A percentile compares a stretch with the other conserved stretches of the same genome.
Evolutionary conservation across 2,329 filamentous ascomycete genomes (phyloP).

Genomic region (Paecilomyces niveus): DNA sequence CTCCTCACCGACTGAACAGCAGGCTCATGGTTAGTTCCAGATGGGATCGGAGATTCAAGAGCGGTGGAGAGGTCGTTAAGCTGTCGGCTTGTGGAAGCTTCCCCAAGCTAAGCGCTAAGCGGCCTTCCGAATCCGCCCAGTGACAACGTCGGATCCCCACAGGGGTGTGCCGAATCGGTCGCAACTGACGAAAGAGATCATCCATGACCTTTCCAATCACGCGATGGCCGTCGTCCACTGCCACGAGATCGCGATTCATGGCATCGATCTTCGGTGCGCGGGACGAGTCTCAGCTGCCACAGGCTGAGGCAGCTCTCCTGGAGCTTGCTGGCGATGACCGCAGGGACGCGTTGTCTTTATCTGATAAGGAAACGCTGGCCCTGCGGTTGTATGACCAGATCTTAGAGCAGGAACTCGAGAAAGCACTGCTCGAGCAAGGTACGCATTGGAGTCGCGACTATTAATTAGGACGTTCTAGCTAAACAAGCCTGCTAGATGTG

Average conservation of each 20-base stretch:
- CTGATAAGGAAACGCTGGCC: slow-evolving; percentile 58
- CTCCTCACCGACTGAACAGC: slow-evolving; percentile 26
- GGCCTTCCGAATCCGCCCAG: slow-evolving; percentile 9
- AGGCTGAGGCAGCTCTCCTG: slow-evolving; percentile 27
- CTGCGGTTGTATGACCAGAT: slow-evolving; percentile 65
- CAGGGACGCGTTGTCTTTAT: slow-evolving; percentile 50
- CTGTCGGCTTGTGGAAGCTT: neutral
- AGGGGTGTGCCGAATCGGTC: neutral
- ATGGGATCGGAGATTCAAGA: neutral
- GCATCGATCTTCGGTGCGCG: slow-evolving; percentile 21
- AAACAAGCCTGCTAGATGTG: slow-evolving; percentile 16
- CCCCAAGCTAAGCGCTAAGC: neutral
- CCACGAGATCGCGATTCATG: slow-evolving; percentile 20
- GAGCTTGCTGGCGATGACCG: slow-evolving; percentile 38
- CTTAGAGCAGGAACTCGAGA: slow-evolving; percentile 64
- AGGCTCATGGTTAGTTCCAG: slow-evolving; percentile 11
- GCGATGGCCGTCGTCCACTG: slow-evolving; percentile 6
- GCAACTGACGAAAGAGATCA: neutral
- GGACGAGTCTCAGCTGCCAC: slow-evolving; percentile 22
- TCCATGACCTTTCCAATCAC: slow-evolving; percentile 6
- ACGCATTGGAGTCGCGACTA: slow-evolving; percentile 1
- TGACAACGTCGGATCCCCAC: slow-evolving; percentile 1
- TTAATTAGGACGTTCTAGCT: neutral
- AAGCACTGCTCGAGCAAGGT: slow-evolving; percentile 54
- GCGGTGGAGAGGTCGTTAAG: slow-evolving; percentile 2